These are phyloP conservation scores for Parmelia sp. DNA, from an alignment of 495 filamentous ascomycete genomes.

Conservation along the genomic window DNA sequence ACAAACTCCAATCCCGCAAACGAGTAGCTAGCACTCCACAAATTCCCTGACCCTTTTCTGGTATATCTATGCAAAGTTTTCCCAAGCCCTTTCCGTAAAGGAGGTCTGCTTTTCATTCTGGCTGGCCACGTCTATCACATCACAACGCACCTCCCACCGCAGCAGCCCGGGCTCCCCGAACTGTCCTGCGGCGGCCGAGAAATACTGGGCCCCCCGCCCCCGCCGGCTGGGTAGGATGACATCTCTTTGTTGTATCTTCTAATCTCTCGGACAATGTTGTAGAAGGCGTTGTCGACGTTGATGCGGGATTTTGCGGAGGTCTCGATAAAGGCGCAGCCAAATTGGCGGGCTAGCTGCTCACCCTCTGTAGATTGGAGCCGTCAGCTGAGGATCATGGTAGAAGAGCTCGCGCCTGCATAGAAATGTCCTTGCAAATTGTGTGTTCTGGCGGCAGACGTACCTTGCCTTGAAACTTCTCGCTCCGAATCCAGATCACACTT, in stretches of 20 bases:
- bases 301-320: slow-evolving; percentile 97
- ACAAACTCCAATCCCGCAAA: slow-evolving; percentile 10
- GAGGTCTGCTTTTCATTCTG: neutral
- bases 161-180: slow-evolving; percentile 63
- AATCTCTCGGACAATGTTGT: slow-evolving; percentile 95
- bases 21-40: neutral
- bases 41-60: slow-evolving; percentile 6
- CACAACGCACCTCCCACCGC: slow-evolving; percentile 70
- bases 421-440: neutral
- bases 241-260: slow-evolving; percentile 97
- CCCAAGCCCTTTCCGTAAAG: slow-evolving; percentile 3
- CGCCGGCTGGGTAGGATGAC: slow-evolving; percentile 70
- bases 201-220: slow-evolving; percentile 55
- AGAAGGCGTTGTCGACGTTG: slow-evolving; percentile 98
- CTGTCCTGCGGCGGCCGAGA: slow-evolving; percentile 62
- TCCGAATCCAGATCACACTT: slow-evolving; percentile 96
- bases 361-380: slow-evolving; percentile 59
- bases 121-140: slow-evolving; percentile 57
- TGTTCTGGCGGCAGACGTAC: slow-evolving; percentile 46
- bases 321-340: slow-evolving; percentile 97
- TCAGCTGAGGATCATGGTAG: neutral
- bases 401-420: neutral
- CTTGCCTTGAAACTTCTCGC: slow-evolving; percentile 82
- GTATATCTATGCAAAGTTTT: slow-evolving; percentile 19
- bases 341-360: slow-evolving; percentile 73